These are phyloP conservation scores for Dactylonectria macrodidyma DNA, from an alignment of 2,329 filamentous ascomycete genomes.

Conservation along the genomic window DNA sequence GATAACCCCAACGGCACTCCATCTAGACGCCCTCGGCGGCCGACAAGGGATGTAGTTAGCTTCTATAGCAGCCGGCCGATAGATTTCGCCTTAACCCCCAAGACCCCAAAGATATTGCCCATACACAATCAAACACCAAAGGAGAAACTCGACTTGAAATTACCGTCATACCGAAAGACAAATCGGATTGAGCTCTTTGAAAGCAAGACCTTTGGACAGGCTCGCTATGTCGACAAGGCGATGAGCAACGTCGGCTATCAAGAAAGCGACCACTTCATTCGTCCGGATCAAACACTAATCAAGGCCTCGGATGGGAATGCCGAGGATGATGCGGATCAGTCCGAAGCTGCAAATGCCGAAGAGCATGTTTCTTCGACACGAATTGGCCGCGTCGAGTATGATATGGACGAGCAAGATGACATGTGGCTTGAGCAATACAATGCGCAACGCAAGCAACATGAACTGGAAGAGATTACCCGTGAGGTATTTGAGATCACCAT, in stretches of 20 bases:
- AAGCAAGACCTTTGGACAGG: conserved; percentile 86
- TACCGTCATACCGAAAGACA: conserved; percentile 82
- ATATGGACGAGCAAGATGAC: conserved; percentile 99
- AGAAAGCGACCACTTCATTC: conserved; percentile 90
- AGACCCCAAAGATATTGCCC: conserved; percentile 78
- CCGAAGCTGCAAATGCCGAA: conserved; percentile 48
- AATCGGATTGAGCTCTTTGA: conserved; percentile 87
- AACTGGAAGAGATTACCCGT: conserved; percentile 87
- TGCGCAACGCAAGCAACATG: conserved; percentile 78
- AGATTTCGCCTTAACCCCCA: conserved; percentile 63
- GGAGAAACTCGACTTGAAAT: conserved; percentile 83
- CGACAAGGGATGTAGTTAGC: conserved; percentile 65
- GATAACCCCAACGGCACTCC: conserved; percentile 53
- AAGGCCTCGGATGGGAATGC: conserved; percentile 72
- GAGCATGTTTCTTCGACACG: conserved; percentile 52
- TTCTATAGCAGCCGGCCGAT: conserved; percentile 67
- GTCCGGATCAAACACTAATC: conserved; percentile 81
- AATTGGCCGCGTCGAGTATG: conserved; percentile 93
- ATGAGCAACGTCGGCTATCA: conserved; percentile 98
- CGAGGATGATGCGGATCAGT: conserved; percentile 71
- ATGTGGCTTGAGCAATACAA: conserved; percentile 95
- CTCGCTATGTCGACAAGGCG: conserved; percentile 93
- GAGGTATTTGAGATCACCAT: conserved; percentile 98
- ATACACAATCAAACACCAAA: conserved; percentile 85
- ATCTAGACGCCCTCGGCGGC: conserved; percentile 58